Evolutionary conservation across 2,329 filamentous ascomycete genomes (phyloP), one percentile per base, ranked within the genome.

Genomic region (Nannizzia gypsea): DNA sequence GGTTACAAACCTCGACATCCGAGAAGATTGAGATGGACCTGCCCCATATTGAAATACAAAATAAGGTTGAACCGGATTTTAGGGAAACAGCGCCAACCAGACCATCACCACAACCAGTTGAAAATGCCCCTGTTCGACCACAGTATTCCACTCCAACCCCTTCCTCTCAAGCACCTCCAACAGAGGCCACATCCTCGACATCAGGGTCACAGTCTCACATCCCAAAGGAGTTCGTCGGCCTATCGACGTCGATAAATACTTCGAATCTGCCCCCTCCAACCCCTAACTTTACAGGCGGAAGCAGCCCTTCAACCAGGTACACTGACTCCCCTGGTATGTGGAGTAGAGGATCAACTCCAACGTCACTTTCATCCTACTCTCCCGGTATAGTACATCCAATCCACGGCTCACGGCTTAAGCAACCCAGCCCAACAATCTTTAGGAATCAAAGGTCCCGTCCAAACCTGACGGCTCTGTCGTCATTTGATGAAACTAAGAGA

Each of bases 311-410:
- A 2, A 78, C 75, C 36, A 70, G 73, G 58, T 76, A 76, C 57
- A 76, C 76, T 6, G 73, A 73, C 34, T 78, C 76, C 9, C 75
- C 76, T 0, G 74, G 75, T 5, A 70, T 74, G 60, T 78, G 74
- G 74, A 76, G 75, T 64, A 70, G 69, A 61, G 70, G 76, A 58
- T 79, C 77, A 4, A 80, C 77, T 3, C 77, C 77, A 1, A 78
- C 76, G 13, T 78, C 77, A 2, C 66, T 78, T 60, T 79, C 76
- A 9, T 79, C 77, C 11, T 75, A 76, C 60, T 79, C 77, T 3
- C 77, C 77, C 3, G 75, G 76, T 5, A 71, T 77, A 58, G 67
- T 73, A 40, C 70, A 74, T 17, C 69, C 75, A n/a, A 66, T 68
- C 2, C 76, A 76, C 57, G 66, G 69, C 28, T 67, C 71, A 42